A percentile compares a stretch with the other conserved stretches of the same genome.
Conservation (phyloP, 2,329 filamentous ascomycete genomes). For the Rosellinia necatrix region DNA sequence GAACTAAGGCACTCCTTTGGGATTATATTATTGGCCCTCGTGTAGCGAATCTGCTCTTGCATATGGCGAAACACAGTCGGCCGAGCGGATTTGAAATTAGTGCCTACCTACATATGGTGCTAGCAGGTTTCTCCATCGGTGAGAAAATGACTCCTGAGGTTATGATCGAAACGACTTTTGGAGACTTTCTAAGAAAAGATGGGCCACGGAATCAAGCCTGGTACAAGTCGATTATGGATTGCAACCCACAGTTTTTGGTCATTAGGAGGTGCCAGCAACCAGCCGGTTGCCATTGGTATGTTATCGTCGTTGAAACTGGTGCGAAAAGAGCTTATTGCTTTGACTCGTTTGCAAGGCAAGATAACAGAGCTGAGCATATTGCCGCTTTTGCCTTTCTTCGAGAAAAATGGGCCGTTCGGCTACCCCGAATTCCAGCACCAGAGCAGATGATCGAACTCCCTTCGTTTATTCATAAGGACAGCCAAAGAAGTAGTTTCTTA, state of each 20-base stretch:
- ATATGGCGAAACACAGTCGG: not conserved
- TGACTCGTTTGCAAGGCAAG: slow-evolving; percentile 2
- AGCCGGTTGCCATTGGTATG: slow-evolving; percentile 1
- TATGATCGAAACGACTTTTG: slow-evolving; percentile 1
- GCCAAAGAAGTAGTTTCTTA: not conserved
- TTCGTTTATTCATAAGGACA: not conserved
- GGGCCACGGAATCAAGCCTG: not conserved
- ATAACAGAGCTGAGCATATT: slow-evolving; percentile 1
- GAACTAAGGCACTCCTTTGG: too few relatives aligned
- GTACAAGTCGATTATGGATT: not conserved
- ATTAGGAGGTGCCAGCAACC: not conserved
- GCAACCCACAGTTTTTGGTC: slow-evolving; percentile 6
- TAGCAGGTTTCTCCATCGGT: not conserved
- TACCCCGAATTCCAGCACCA: not conserved
- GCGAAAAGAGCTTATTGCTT: slow-evolving; percentile 6
- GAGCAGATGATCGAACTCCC: slow-evolving; percentile 5
- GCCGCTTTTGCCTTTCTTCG: not conserved
- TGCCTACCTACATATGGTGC: slow-evolving; percentile 12
- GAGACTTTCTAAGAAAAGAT: not conserved
- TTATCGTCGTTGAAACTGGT: slow-evolving; percentile 4
- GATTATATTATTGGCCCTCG: not conserved
- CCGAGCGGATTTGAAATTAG: not conserved
- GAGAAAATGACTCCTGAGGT: not conserved
- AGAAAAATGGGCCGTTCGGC: not conserved
- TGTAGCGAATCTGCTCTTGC: slow-evolving; percentile 12